Base-by-base conservation (phyloP, 352 stramenopile species). In the Globisporangium parvum region DNA sequence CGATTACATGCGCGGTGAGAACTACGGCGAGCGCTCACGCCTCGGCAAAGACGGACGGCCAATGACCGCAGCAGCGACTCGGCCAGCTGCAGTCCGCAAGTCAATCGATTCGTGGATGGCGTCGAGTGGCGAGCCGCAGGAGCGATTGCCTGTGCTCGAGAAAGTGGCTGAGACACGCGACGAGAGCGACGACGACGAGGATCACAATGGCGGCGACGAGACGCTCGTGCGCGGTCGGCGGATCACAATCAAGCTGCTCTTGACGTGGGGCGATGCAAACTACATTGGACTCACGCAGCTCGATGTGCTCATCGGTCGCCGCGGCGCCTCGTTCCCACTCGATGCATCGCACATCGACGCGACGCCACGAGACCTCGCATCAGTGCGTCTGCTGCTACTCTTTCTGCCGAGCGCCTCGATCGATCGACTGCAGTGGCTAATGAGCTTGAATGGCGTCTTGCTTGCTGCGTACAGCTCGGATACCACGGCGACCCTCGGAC, bases 211-310 rank as follows among this genome's bases (percentile, higher is more conserved):
- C 12, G 49, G 69, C 3, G 53, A 67, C 6, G 60, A 35, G 5
- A 54, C 6, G 44, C 55, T 40, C 40, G 41, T 20, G 54, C 64
- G 69, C 37, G 86, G 81, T 5, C 75, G 81, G 8, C 53, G 62
- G 5, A 58, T 95, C 10, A 69, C 64, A 17, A 60, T 96, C 28
- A 65, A 75, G 10, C 48, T 94, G 21, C 55, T 79, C 11, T 77
- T 51, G 41, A 90, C 87, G 2, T 95, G 85, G 81, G 87, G 85
- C 1, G 87, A 95, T 54, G 51, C 49, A 4, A 85, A 92, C 57
- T 96, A 96, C 56, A 75, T 96, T n/a, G 87, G 87, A 0, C 60
- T 95, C 21, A 93, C 81, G 1, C 73, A 93, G 55, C 41, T 96
- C 3, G 69, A 85, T 28, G 78, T 93, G 0, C 62, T 90, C 1